Evolutionary conservation across 805 yeast species (phyloP), one percentile per base, ranked within the genome.

Genomic region (Candida alai): DNA sequence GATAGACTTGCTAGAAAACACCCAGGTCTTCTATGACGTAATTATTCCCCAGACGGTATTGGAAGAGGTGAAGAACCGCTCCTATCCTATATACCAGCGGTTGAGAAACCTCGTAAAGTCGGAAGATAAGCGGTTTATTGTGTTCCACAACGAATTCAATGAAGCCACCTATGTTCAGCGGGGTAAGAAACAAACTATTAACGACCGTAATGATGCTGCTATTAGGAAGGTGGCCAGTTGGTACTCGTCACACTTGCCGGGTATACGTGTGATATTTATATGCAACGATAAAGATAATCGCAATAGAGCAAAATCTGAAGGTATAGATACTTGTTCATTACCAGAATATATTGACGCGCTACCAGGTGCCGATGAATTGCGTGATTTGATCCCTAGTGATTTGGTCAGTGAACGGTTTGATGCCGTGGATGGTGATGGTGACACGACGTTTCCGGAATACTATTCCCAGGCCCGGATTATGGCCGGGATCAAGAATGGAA

Each of bases 11-110:
- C 62, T 93, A 36, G 99, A 93, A 57, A 80, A 78, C 48, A 69
- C 70, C 14, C 70, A 74, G 19, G 81, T 84, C 35, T 85, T 93
- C 51, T 81, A 73, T 50, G 97, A 93, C 59, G 96, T 89, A 12
- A 81, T 93, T 37, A 65, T 93, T n/a, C 96, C 97, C 2, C 98
- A 93, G 56, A 84, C 95, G 5, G 97, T 87, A 2, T 66, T 93
- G 22, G 97, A 94, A 47, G 97, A 93, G 58, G 96, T 90, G 7
- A 76, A 86, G 44, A 87, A 87, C 54, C 71, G 81, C 51, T 85
- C 95, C 32, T 76, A 80, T 51, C 96, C 98, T 4, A 80, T 90
- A 13, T 93, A 89, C 56, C 78, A 84, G 49, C 73, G 98, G 53
- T 60, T 90, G 30, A 73, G 97, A 49, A 74, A 84, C 2, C 63